Evolutionary conservation across 331 rosid species (phyloP), one percentile per base, ranked within the genome.

Genomic region (Quercus lobata): DNA sequence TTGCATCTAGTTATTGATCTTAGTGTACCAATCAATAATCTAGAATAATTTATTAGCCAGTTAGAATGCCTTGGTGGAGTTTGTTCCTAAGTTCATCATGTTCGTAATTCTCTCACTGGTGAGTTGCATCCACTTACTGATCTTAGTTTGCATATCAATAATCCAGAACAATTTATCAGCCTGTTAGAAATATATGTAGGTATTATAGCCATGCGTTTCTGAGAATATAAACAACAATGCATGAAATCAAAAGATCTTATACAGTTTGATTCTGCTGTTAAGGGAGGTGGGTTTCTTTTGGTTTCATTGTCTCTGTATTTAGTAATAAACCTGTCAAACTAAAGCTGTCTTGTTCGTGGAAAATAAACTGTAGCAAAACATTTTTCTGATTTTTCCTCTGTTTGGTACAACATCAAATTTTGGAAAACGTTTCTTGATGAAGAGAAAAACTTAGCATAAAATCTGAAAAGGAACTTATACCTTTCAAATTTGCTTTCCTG

Each of bases 191-290:
- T 22, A 24, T 24, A 5, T 58, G 30, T 22, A 58, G 32, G 30
- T 22, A 58, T 25, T 58, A 7, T 58, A 58, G 29, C 25, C 17
- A 58, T 58, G 17, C 69, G 29, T 62, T 49, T 27, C 41, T 12
- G 3, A 62, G 41, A 62, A 62, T 61, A 24, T 27, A 25, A 61
- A 14, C 69, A 25, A 61, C 73, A 79, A 63, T 76, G 76, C 76
- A 56, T 76, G 54, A 76, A 27, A 16, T 32, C 69, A 5, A 24
- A 29, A 29, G 37, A 62, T 62, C 9, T 29, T 19, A 29, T 29
- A 21, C 69, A 62, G 80, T 30, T 73, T 56, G 16, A 62, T 83
- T 70, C 44, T 30, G 46, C 66, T 41, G 62, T 79, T 30, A 62
- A 75, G 58, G 57, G 76, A 63, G 21, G 17, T 70, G 37, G 65